Conservation (phyloP, 345 rosid species). For the Aquilaria sinensis region DNA sequence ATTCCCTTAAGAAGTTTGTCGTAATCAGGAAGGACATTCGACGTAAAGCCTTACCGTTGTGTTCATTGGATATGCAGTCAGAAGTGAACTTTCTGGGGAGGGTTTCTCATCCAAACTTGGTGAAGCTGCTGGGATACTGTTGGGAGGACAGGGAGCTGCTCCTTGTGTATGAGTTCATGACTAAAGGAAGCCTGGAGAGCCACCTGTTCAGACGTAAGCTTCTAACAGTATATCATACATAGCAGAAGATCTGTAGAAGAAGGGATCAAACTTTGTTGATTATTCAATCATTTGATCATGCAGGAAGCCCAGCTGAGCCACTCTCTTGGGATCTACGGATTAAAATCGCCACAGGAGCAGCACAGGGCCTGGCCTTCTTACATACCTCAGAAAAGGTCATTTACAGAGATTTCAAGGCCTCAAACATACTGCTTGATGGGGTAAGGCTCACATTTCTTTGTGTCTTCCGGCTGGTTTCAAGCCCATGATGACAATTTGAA, state of each 20-base stretch:
- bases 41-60: too few relatives aligned
- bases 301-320: slow-evolving; percentile 36
- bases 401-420: slow-evolving; percentile 49
- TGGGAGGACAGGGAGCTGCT: slow-evolving; percentile 40
- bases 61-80: slow-evolving; percentile 23
- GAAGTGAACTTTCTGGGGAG: slow-evolving; percentile 46
- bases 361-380: slow-evolving; percentile 41
- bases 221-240: too few relatives aligned
- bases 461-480: background rate
- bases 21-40: too few relatives aligned
- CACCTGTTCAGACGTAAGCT: slow-evolving; percentile 48
- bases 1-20: too few relatives aligned
- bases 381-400: slow-evolving; percentile 53
- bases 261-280: background rate
- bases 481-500: background rate
- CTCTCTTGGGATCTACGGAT: slow-evolving; percentile 45
- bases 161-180: slow-evolving; percentile 46
- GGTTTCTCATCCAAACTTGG: slow-evolving; percentile 46
- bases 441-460: slow-evolving; percentile 15
- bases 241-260: too few relatives aligned
- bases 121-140: slow-evolving; percentile 44
- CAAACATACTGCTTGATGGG: slow-evolving; percentile 44
- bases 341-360: slow-evolving; percentile 50
- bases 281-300: slow-evolving; percentile 2
- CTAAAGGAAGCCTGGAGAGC: slow-evolving; percentile 42